These are phyloP conservation scores for Neurospora sp. DNA, from an alignment of 495 filamentous ascomycete species.

Conservation along the genomic window DNA sequence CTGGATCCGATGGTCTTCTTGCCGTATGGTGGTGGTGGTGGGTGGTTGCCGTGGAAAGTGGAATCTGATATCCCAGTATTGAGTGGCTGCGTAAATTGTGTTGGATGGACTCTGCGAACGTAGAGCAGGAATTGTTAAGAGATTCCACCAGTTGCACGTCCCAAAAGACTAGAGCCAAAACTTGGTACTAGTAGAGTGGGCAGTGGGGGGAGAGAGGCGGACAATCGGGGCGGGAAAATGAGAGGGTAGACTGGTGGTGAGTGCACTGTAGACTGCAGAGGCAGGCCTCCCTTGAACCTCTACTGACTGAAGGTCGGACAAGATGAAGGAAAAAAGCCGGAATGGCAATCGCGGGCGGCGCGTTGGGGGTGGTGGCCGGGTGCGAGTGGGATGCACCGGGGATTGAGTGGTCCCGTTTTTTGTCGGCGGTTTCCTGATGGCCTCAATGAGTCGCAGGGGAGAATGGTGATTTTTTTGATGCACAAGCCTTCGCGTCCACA, in stretches of 20 bases:
- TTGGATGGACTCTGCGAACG: not conserved
- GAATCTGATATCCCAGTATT: not conserved
- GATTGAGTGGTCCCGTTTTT: constrained; percentile 33
- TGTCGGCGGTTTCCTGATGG: constrained; percentile 36
- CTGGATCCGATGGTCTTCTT: not conserved
- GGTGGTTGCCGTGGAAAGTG: not conserved
- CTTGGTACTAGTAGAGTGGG: not conserved
- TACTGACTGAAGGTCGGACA: not conserved
- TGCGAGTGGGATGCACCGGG: constrained; percentile 19
- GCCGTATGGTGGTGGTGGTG: not conserved
- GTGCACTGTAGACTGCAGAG: constrained; percentile 17
- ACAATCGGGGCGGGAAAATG: constrained; percentile 13
- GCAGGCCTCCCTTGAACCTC: not conserved
- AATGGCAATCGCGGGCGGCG: constrained; percentile 15
- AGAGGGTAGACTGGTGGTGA: constrained; percentile 9
- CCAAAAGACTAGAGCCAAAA: not conserved
- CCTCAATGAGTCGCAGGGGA: constrained; percentile 40
- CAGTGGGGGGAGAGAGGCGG: constrained; percentile 7
- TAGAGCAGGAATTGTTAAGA: not conserved
- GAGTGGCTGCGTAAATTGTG: not conserved
- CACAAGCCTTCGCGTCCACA: constrained; percentile 34
- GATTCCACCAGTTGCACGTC: not conserved
- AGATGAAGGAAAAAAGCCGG: constrained; percentile 1
- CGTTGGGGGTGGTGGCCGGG: constrained; percentile 18
- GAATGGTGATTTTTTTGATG: constrained; percentile 48